Conservation (phyloP, 441 rosid genomes). For the Populus trichocarpa region DNA sequence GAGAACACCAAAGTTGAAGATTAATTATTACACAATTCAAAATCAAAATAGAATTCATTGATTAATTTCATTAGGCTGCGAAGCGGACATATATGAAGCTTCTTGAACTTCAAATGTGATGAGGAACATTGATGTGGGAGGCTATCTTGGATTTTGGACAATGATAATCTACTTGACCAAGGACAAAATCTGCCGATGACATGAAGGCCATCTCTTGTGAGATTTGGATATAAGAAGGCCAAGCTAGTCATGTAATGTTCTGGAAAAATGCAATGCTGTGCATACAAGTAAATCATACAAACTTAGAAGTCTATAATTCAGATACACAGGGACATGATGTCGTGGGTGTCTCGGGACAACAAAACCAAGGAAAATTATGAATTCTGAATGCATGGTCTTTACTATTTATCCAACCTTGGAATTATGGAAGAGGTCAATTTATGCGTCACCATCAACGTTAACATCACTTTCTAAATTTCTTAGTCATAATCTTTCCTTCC, state of each 20-base stretch:
- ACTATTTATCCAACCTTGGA: not conserved
- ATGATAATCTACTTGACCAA: not conserved
- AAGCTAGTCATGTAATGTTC: not conserved
- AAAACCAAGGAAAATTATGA: no score
- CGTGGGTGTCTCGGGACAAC: not conserved
- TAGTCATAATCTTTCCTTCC: not conserved
- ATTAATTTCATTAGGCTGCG: no score
- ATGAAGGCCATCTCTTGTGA: not conserved
- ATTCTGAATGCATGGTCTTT: not conserved
- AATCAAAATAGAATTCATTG: not conserved
- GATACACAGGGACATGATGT: not conserved
- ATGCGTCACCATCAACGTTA: not conserved
- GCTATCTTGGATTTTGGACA: no score
- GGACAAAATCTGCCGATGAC: not conserved
- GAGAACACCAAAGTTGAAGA: not conserved
- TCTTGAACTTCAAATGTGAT: not conserved
- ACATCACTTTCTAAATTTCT: not conserved
- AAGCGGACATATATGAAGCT: no score
- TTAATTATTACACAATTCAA: no score
- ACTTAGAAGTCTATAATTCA: not conserved
- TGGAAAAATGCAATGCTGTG: not conserved
- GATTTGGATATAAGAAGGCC: no score
- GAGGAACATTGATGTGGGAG: not conserved
- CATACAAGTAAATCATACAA: not conserved
- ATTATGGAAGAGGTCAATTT: not conserved